phyloP scores from a whole-genome alignment of 441 rosid genomes.

The Syzygium malaccense region DNA sequence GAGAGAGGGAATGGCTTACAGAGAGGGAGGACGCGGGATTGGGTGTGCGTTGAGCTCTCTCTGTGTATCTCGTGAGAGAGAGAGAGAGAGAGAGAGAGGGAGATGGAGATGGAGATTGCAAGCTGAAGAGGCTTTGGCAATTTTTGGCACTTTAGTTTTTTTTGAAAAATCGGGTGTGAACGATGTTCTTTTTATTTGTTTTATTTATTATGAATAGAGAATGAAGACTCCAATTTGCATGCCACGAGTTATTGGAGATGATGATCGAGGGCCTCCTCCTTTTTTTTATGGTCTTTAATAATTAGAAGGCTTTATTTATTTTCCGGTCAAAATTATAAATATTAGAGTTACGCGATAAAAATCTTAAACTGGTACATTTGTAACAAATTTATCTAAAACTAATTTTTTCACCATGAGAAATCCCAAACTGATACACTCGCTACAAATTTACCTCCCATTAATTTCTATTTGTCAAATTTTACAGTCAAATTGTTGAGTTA shows the following conservation, averaged over 20 bases:
- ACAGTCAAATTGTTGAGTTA: no score
- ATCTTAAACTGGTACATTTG: no score
- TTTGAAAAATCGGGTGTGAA: not conserved
- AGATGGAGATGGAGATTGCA: constrained; percentile 10
- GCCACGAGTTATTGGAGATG: not conserved
- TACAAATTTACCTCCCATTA: no score
- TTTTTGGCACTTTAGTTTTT: no score
- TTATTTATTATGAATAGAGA: not conserved
- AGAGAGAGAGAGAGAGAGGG: constrained; percentile 4
- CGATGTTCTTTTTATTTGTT: not conserved
- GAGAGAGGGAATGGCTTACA: constrained; percentile 17
- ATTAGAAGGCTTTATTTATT: not conserved
- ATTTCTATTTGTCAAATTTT: no score
- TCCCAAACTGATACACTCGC: no score
- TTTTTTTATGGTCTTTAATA: not conserved
- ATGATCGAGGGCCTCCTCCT: not conserved
- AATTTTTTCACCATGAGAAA: no score
- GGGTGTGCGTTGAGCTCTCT: constrained; percentile 21
- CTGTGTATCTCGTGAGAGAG: constrained; percentile 14
- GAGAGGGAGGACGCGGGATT: constrained; percentile 35
- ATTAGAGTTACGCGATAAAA: no score
- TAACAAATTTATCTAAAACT: no score
- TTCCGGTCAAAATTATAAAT: not conserved
- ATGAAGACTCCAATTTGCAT: not conserved
- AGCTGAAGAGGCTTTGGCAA: not conserved